These are phyloP conservation scores for Vinca minor DNA, from an alignment of 257 asterid genomes.

Conservation along the genomic window DNA sequence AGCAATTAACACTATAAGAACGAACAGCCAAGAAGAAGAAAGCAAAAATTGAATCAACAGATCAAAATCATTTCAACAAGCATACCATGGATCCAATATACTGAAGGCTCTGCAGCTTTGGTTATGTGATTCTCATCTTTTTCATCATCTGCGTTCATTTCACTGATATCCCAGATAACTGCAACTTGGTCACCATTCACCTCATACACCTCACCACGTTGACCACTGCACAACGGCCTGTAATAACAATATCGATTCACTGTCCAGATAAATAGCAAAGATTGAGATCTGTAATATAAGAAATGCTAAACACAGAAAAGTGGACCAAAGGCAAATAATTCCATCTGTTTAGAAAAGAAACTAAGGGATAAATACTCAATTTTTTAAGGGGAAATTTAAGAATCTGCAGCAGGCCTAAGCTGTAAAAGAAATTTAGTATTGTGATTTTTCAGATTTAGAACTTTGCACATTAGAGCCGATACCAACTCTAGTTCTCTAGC, in stretches of 20 bases:
- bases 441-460: background rate
- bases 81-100: slow-evolving; percentile 80
- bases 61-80: slow-evolving; percentile 6
- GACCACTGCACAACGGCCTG: slow-evolving; percentile 73
- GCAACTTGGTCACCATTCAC: slow-evolving; percentile 80
- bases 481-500: background rate
- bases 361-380: background rate
- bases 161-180: slow-evolving; percentile 51
- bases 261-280: background rate
- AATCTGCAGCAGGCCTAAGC: background rate
- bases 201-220: slow-evolving; percentile 94
- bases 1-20: too few relatives aligned
- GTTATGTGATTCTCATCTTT: slow-evolving; percentile 39
- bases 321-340: background rate
- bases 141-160: slow-evolving; percentile 26
- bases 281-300: background rate
- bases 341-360: background rate
- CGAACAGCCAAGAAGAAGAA: background rate
- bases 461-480: background rate
- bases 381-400: background rate
- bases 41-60: background rate
- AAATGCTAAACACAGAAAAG: background rate
- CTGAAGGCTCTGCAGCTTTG: slow-evolving; percentile 42
- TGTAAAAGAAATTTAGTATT: background rate
- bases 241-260: slow-evolving; percentile 14